Conservation (phyloP, 257 asterid genomes). For the Anisodus acutangulus region DNA sequence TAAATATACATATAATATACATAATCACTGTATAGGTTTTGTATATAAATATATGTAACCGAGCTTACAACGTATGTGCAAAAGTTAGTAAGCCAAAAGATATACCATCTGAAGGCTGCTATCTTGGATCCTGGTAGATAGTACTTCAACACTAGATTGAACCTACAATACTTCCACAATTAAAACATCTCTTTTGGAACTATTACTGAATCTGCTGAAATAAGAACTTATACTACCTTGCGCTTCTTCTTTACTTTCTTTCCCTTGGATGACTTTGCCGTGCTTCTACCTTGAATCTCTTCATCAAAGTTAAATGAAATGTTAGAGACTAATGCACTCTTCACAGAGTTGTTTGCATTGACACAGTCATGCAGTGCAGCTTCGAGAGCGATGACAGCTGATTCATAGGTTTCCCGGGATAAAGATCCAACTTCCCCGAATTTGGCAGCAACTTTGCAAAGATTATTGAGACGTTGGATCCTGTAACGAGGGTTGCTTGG, state of each 20-base stretch:
- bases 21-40: no score
- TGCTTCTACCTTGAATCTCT: slow-evolving; percentile 34
- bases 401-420: slow-evolving; percentile 48
- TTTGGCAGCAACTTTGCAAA: slow-evolving; percentile 48
- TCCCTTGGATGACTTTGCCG: slow-evolving; percentile 33
- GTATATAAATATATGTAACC: not conserved
- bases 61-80: not conserved
- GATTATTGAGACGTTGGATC: slow-evolving; percentile 52
- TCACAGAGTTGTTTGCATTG: slow-evolving; percentile 39
- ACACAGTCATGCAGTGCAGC: slow-evolving; percentile 46
- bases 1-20: no score
- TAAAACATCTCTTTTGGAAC: not conserved
- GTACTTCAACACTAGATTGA: slow-evolving; percentile 38
- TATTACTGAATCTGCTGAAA: not conserved
- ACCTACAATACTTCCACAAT: slow-evolving; percentile 33
- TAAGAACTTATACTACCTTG: slow-evolving; percentile 42
- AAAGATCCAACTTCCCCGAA: slow-evolving; percentile 54
- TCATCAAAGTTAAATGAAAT: slow-evolving; percentile 26
- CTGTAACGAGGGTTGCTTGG: slow-evolving; percentile 34
- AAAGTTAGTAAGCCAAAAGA: slow-evolving; percentile 31
- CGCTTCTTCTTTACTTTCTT: slow-evolving; percentile 41
- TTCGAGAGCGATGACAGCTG: slow-evolving; percentile 46
- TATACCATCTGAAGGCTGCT: slow-evolving; percentile 42
- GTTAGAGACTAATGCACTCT: slow-evolving; percentile 32
- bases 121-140: slow-evolving; percentile 38